phyloP scores from a whole-genome alignment of 306 rosid species.

The Begonia masoniana region DNA sequence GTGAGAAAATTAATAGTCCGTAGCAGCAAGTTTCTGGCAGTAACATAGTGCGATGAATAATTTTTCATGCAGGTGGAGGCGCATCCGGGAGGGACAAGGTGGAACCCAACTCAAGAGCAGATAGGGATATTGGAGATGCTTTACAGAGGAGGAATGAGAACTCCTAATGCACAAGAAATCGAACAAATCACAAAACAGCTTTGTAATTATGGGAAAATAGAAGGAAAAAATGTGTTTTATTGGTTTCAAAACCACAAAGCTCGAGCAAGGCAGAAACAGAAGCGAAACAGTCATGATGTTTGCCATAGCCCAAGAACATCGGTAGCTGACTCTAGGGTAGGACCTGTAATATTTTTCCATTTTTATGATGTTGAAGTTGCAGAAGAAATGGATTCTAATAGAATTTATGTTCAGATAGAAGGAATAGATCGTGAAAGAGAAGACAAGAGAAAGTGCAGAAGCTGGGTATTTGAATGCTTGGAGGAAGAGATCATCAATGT shows the following conservation, averaged over 20 bases:
- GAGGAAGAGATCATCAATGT: constrained; percentile 22
- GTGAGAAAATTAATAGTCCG: too few relatives aligned
- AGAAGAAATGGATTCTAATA: neutral
- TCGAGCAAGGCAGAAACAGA: constrained; percentile 88
- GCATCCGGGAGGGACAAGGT: constrained; percentile 84
- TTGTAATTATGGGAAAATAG: constrained; percentile 82
- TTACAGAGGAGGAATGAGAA: constrained; percentile 79
- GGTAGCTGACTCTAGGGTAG: too few relatives aligned
- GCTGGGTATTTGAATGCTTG: constrained; percentile 58
- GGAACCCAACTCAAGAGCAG: constrained; percentile 98
- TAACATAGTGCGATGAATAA: too few relatives aligned
- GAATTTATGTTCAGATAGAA: constrained; percentile 17
- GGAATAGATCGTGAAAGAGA: constrained; percentile 18
- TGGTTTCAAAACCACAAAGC: constrained; percentile 99
- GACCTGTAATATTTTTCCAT: too few relatives aligned
- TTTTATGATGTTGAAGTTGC: too few relatives aligned
- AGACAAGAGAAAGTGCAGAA: constrained; percentile 59
- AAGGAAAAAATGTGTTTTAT: constrained; percentile 93
- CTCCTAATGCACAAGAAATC: constrained; percentile 92
- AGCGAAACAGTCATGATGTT: constrained; percentile 53
- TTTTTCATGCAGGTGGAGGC: constrained; percentile 62
- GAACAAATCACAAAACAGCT: constrained; percentile 75
- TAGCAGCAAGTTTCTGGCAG: too few relatives aligned
- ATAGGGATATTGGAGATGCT: constrained; percentile 86
- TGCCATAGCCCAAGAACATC: constrained; percentile 48